phyloP scores from a whole-genome alignment of 345 rosid species.

The Brassica carinata region DNA sequence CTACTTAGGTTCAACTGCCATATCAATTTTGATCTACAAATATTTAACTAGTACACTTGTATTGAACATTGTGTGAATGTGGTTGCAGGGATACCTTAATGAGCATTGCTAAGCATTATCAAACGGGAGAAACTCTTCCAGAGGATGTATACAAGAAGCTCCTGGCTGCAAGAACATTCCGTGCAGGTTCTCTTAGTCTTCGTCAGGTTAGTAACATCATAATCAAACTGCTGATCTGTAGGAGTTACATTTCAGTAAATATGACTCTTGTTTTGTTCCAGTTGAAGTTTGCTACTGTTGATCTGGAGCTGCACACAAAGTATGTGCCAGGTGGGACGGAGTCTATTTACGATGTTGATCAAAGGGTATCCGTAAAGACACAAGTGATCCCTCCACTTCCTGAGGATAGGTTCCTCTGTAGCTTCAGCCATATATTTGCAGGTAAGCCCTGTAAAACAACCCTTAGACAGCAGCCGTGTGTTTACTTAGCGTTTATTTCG shows the following conservation, averaged over 20 bases:
- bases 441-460: slow-evolving; percentile 42
- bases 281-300: slow-evolving; percentile 77
- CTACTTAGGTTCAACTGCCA: slow-evolving; percentile 2
- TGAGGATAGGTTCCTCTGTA: slow-evolving; percentile 83
- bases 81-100: slow-evolving; percentile 79
- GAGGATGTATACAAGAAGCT: slow-evolving; percentile 83
- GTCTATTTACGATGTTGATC: slow-evolving; percentile 79
- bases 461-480: background rate
- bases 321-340: slow-evolving; percentile 77
- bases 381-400: slow-evolving; percentile 84
- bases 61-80: slow-evolving; percentile 9
- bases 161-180: slow-evolving; percentile 90
- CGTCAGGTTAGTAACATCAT: slow-evolving; percentile 70
- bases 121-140: slow-evolving; percentile 83
- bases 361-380: slow-evolving; percentile 64
- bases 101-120: slow-evolving; percentile 93
- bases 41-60: background rate
- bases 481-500: background rate
- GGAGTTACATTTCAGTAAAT: background rate
- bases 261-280: slow-evolving; percentile 38
- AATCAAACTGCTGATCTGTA: slow-evolving; percentile 2
- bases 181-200: slow-evolving; percentile 92
- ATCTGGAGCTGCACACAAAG: slow-evolving; percentile 81
- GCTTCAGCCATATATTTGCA: slow-evolving; percentile 90
- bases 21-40: background rate